phyloP scores from a whole-genome alignment of 495 filamentous ascomycete genomes.

The Chaetomium cochliodes region DNA sequence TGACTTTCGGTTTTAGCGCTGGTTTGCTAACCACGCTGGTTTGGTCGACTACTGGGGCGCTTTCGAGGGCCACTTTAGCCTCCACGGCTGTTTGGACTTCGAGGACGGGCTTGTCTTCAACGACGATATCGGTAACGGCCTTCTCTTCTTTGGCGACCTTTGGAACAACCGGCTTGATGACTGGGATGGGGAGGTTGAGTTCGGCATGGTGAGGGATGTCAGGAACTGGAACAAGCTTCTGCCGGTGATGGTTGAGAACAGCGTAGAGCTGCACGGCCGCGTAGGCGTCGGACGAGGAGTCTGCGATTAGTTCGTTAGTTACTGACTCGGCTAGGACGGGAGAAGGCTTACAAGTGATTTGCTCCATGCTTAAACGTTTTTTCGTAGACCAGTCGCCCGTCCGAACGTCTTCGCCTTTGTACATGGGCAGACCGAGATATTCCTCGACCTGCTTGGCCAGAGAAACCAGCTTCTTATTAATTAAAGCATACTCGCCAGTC shows the following conservation, averaged over 20 bases:
- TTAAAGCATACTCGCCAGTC: constrained; percentile 45
- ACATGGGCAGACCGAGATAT: constrained; percentile 71
- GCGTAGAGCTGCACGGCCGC: constrained; percentile 73
- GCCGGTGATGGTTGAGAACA: constrained; percentile 63
- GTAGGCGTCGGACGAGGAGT: constrained; percentile 83
- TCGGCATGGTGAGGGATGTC: constrained; percentile 68
- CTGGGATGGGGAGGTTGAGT: constrained; percentile 57
- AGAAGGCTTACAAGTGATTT: constrained; percentile 64
- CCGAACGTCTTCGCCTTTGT: constrained; percentile 67
- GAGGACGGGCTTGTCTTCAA: too few relatives aligned
- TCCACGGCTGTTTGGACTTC: not conserved
- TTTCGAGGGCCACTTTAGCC: not conserved
- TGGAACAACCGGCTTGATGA: constrained; percentile 41
- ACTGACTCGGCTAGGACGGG: constrained; percentile 13
- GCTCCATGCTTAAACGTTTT: constrained; percentile 56
- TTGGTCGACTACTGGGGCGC: not conserved
- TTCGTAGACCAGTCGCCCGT: constrained; percentile 73
- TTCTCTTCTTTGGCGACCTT: constrained; percentile 33
- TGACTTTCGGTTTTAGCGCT: not conserved
- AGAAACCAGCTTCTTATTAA: constrained; percentile 66
- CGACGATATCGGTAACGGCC: not conserved
- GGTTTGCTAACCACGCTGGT: not conserved
- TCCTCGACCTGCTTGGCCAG: constrained; percentile 68
- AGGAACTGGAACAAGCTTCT: constrained; percentile 63
- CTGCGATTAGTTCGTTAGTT: constrained; percentile 38